Conservation (phyloP, 257 asterid species). For the Fraxinus anomala region DNA sequence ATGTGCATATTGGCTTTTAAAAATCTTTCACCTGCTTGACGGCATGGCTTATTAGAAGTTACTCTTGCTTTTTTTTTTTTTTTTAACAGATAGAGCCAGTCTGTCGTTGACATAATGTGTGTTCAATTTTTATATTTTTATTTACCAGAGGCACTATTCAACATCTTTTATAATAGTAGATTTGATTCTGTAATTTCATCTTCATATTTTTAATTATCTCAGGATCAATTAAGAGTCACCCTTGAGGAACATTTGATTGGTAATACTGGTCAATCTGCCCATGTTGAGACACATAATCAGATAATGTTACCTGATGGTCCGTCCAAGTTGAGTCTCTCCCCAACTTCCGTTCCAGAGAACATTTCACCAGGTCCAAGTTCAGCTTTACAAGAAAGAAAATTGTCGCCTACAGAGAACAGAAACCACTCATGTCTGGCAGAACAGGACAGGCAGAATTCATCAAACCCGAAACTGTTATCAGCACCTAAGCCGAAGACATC, state of each 20-base stretch:
- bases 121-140: slow-evolving; percentile 7
- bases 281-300: slow-evolving; percentile 32
- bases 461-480: slow-evolving; percentile 40
- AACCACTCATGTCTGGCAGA: slow-evolving; percentile 33
- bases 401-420: slow-evolving; percentile 36
- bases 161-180: slow-evolving; percentile 15
- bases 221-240: slow-evolving; percentile 48
- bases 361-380: slow-evolving; percentile 48
- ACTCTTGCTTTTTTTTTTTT: background rate
- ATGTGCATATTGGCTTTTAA: background rate
- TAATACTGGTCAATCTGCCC: slow-evolving; percentile 34
- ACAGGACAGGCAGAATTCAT: slow-evolving; percentile 39
- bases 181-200: slow-evolving; percentile 13
- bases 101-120: background rate
- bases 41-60: slow-evolving; percentile 22
- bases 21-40: background rate
- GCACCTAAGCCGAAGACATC: slow-evolving; percentile 48
- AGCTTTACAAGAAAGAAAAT: slow-evolving; percentile 37
- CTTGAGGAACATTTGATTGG: slow-evolving; percentile 29
- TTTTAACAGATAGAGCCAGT: background rate
- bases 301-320: slow-evolving; percentile 35
- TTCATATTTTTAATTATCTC: slow-evolving; percentile 20
- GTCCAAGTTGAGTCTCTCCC: slow-evolving; percentile 46
- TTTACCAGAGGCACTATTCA: background rate
- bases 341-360: slow-evolving; percentile 45